phyloP scores from a whole-genome alignment of 1,284 basidiomycete genomes.

The Trametes pubescens region DNA sequence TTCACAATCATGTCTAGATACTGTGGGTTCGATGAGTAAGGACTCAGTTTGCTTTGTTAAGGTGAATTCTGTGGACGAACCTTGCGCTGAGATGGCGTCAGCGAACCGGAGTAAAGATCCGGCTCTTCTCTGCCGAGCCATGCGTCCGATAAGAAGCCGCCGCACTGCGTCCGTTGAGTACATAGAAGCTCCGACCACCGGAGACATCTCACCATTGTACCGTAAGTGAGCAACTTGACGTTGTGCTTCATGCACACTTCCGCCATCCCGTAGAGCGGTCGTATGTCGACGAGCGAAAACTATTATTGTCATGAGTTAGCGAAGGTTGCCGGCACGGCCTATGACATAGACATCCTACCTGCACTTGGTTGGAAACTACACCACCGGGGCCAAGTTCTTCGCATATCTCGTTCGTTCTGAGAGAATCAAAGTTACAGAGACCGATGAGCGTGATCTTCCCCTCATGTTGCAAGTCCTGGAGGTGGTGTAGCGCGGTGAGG shows the following conservation, averaged over 20 bases:
- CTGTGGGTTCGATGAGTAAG: slow-evolving; percentile 46
- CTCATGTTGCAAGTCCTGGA: slow-evolving; percentile 66
- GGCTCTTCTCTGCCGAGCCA: slow-evolving; percentile 77
- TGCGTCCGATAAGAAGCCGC: slow-evolving; percentile 80
- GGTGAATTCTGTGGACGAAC: slow-evolving; percentile 46
- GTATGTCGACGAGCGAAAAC: slow-evolving; percentile 84
- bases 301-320: slow-evolving; percentile 39
- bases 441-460: slow-evolving; percentile 74
- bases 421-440: slow-evolving; percentile 82
- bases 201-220: slow-evolving; percentile 66
- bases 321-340: background rate
- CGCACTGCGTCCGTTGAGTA: slow-evolving; percentile 60
- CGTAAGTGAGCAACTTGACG: slow-evolving; percentile 82
- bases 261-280: slow-evolving; percentile 79
- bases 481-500: slow-evolving; percentile 64
- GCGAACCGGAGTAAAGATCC: slow-evolving; percentile 67
- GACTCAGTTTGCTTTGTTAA: background rate
- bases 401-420: slow-evolving; percentile 81
- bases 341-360: slow-evolving; percentile 54
- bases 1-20: slow-evolving; percentile 84
- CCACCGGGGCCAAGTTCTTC: slow-evolving; percentile 68
- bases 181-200: slow-evolving; percentile 1
- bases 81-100: slow-evolving; percentile 84
- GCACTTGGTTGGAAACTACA: slow-evolving; percentile 85
- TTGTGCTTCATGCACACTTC: slow-evolving; percentile 77